Evolutionary conservation across 306 rosid species (phyloP).

Genomic region (Coriaria nepalensis): DNA sequence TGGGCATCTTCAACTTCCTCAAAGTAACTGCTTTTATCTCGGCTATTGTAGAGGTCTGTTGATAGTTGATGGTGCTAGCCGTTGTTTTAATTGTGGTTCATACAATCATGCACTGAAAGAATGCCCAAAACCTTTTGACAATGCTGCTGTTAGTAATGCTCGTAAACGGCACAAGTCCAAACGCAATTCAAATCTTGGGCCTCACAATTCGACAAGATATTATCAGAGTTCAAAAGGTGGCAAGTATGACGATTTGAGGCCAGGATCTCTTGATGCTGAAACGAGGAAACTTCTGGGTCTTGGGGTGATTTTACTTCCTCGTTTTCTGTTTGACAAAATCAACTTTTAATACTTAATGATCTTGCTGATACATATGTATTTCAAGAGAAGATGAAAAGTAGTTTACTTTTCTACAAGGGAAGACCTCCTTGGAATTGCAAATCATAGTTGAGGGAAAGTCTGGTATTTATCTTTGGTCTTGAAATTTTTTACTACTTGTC

Average conservation of each 20-base stretch:
- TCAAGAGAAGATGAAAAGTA: no score
- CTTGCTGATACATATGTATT: no score
- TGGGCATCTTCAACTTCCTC: no score
- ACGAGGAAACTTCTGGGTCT: conserved; percentile 75
- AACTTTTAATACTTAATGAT: no score
- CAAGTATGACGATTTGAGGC: conserved; percentile 77
- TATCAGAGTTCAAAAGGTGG: conserved; percentile 79
- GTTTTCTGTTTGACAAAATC: background rate
- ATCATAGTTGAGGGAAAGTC: background rate
- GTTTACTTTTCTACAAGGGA: no score
- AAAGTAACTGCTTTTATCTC: background rate
- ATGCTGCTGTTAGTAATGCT: conserved; percentile 66
- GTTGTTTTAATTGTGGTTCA: conserved; percentile 95
- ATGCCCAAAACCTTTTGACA: conserved; percentile 67
- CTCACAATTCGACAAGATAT: conserved; percentile 76
- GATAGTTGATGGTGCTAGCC: conserved; percentile 62
- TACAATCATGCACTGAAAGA: conserved; percentile 70
- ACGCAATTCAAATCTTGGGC: conserved; percentile 44
- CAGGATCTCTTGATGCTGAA: conserved; percentile 69
- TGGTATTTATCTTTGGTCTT: background rate
- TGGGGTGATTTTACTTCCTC: conserved; percentile 38
- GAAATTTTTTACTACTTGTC: conserved; percentile 3
- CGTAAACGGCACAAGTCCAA: conserved; percentile 60
- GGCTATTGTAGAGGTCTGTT: conserved; percentile 46
- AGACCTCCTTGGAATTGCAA: background rate